phyloP scores from a whole-genome alignment of 169 alveolate genomes.

The Plasmodium sp. region DNA sequence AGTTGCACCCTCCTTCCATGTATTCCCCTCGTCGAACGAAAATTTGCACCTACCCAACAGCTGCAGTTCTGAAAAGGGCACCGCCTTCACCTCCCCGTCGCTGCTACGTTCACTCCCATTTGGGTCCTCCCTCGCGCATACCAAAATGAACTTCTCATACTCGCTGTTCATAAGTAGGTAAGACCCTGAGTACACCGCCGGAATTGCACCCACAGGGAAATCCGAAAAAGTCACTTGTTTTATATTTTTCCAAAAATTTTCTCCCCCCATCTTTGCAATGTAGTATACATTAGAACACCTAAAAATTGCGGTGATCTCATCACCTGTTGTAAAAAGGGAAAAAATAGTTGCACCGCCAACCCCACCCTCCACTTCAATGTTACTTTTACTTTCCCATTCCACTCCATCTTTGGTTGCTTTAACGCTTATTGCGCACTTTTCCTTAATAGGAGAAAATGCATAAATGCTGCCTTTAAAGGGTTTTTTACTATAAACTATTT shows the following conservation, averaged over 20 bases:
- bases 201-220: neutral
- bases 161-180: conserved; percentile 8
- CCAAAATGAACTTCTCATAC: conserved; percentile 25
- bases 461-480: conserved; percentile 11
- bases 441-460: conserved; percentile 14
- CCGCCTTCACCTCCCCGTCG: neutral
- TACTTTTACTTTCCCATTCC: neutral
- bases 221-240: neutral
- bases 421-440: conserved; percentile 7
- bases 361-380: neutral
- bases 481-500: conserved; percentile 1
- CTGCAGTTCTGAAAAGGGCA: neutral
- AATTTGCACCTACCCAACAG: conserved; percentile 6
- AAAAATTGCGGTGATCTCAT: conserved; percentile 12
- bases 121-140: neutral
- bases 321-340: conserved; percentile 16
- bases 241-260: neutral
- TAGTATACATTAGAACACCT: conserved; percentile 5
- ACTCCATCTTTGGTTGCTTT: neutral
- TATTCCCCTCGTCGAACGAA: neutral
- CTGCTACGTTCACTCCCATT: neutral
- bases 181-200: conserved; percentile 25
- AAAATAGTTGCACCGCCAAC: neutral
- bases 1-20: neutral
- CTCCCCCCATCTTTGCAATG: neutral